Evolutionary conservation across 352 stramenopile species (phyloP), one percentile per base, ranked within the genome.

Genomic region (Pythium insidiosum): DNA sequence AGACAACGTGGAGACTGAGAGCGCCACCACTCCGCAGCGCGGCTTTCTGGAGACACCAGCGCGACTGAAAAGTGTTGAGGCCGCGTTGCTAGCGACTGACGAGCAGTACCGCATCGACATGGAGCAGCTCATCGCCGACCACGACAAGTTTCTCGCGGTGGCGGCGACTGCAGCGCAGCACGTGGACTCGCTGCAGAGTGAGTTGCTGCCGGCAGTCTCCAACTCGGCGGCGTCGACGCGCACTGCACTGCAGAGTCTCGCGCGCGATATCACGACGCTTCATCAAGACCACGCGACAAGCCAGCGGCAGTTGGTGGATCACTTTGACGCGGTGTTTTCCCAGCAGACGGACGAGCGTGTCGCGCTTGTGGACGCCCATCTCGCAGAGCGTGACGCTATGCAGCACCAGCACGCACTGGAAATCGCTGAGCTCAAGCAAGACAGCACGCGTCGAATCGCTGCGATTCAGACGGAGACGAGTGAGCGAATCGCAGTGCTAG

Each of bases 101-200:
- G 56, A 73, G 43, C 57, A 65, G 16, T 85, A 84, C 51, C 47
- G 40, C 16, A 42, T 88, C 18, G 66, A 88, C 26, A 51, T 84
- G 35, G 50, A 74, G 15, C 42, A 52, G 11, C 57, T 88, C 4
- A 30, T 46, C 15, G 43, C 63, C 1, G 63, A 66, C 25, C 73
- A 71, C 25, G 54, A 67, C 39, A 84, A 79, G 42, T 84, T 85
- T 37, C 38, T 88, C 5, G 73, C 85, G 44, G 79, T 88, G 38
- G 53, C 70, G 1, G 44, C 30, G 4, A 72, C 70, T 3, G 72
- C 75, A 20, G 56, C 36, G 13, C 65, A 81, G 33, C 72, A 88
- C 37, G 15, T 84, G 15, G 72, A 85, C 0, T 26, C 50, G 13
- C 54, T 88, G 10, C 61, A 81, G n/a, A 56, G 44, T 22, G 67